Evolutionary conservation across 305 asterid species (phyloP).

Genomic region (Solanum aculeatissimum): DNA sequence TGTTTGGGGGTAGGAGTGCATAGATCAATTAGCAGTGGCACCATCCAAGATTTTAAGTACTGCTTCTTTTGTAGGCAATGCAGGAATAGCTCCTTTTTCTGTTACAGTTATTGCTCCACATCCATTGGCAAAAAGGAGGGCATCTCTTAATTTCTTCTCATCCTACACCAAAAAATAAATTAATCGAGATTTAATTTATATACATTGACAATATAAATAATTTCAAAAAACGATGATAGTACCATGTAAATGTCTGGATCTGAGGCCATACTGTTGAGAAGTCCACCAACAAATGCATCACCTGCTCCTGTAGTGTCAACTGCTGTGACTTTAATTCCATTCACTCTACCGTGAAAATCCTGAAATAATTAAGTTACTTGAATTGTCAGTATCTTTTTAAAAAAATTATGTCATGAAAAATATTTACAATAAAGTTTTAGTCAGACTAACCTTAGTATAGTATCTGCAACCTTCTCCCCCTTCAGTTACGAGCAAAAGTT

Average conservation of each 20-base stretch:
- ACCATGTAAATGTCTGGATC: constrained; percentile 16
- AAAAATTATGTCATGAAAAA: background rate
- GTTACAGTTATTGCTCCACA: constrained; percentile 83
- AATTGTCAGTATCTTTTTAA: background rate
- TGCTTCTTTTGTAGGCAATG: constrained; percentile 58
- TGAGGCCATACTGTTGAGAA: constrained; percentile 12
- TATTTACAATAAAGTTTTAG: background rate
- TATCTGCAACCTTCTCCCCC: constrained; percentile 38
- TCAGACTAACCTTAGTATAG: constrained; percentile 21
- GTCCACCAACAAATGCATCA: constrained; percentile 36
- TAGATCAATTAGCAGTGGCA: background rate
- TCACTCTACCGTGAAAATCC: constrained; percentile 29
- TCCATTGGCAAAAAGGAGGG: constrained; percentile 59
- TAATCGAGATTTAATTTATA: background rate
- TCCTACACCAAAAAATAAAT: constrained; percentile 22
- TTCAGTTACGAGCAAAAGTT: constrained; percentile 30
- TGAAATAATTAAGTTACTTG: background rate
- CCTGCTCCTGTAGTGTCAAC: constrained; percentile 47
- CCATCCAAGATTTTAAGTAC: constrained; percentile 29
- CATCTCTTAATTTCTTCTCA: constrained; percentile 42
- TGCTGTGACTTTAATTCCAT: constrained; percentile 19
- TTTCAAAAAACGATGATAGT: background rate
- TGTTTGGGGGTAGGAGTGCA: background rate
- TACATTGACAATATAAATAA: background rate
- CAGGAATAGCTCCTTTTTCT: constrained; percentile 75